Base-by-base conservation (phyloP, 257 asterid genomes). In the Solanum raphanifolium region DNA sequence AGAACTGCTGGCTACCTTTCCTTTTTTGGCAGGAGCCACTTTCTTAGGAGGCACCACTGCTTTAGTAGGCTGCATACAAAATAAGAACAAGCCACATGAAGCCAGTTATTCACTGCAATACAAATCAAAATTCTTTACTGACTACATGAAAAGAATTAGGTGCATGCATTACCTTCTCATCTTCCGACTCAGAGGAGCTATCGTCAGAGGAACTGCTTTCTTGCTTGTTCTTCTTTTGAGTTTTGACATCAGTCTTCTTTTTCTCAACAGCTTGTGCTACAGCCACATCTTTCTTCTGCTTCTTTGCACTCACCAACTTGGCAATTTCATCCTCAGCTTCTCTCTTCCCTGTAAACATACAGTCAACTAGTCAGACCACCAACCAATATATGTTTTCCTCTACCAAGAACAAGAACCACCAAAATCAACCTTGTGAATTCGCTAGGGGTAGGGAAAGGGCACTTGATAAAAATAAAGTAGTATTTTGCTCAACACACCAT, bases 121-220 rank as follows among this genome's bases (percentile, higher is more conserved):
- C 68, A 46, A 79, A 41, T 79, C 9, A 79, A 79, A 79, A 79
- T 25, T n/a, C n/a, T 13, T 66, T 66, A n/a, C 74, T 5, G 20
- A 66, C 34, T 35, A 21, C 34, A 41, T 29, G 65, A 16, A 29
- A 71, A 27, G 4, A 43, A 2, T 62, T 4, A 2, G n/a, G 4
- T 29, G 18, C 18, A 23, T 66, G 83, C 36, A 55, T 20, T 13
- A 90, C 92, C 94, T 89, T 87, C 10, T 89, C 93, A 36, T 88
- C 88, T 76, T 91, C 90, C 3, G 90, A 86, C 7, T 87, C 90
- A 3, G 89, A 86, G 4, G 90, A 86, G 48, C 89, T 90, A 2
- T 93, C 93, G 0, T 90, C 94, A 6, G 95, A 92, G 9, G 98
- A 93, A 87, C 89, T 90, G 87, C 90, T 83, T 34, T 94, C 94